phyloP scores from a whole-genome alignment of 148 eudicot genomes.

The Persicaria tinctoria region DNA sequence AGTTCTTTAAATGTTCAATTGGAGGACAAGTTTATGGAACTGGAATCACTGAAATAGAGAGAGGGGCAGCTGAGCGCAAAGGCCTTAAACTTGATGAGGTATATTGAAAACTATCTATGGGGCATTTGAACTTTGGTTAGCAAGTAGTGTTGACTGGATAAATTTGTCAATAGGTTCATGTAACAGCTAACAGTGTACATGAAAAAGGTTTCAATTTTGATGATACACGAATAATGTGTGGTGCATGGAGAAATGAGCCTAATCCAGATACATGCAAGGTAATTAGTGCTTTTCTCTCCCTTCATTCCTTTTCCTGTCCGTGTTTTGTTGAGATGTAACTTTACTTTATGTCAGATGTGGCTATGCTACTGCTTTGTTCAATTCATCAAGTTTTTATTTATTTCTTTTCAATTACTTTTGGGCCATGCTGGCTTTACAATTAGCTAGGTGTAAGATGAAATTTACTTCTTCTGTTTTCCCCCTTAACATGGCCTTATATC shows the following conservation, averaged over 20 bases:
- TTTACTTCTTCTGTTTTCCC: background rate
- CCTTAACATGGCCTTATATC: background rate
- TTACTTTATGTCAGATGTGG: background rate
- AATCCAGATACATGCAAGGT: constrained; percentile 92
- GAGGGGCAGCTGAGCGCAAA: constrained; percentile 67
- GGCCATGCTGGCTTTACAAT: background rate
- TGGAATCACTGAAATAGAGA: constrained; percentile 90
- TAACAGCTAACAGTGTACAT: constrained; percentile 41
- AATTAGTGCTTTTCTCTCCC: background rate
- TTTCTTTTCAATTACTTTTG: background rate
- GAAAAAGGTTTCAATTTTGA: constrained; percentile 98
- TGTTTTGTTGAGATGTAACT: background rate
- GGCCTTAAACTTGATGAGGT: constrained; percentile 60
- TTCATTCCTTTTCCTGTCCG: background rate
- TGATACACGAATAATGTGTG: constrained; percentile 82
- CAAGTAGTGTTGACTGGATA: constrained; percentile 14
- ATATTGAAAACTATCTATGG: constrained; percentile 9
- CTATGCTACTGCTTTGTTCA: background rate
- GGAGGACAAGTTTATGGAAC: constrained; percentile 92
- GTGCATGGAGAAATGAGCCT: constrained; percentile 98
- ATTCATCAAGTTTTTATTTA: background rate
- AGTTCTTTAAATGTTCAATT: constrained; percentile 96
- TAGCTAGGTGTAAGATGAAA: background rate
- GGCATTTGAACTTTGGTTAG: constrained; percentile 1
- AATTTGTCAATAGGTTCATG: constrained; percentile 29